Evolutionary conservation across 1,139 yeast species (phyloP), one percentile per base, ranked within the genome.

Genomic region (Sugiyamaella neomexicana): DNA sequence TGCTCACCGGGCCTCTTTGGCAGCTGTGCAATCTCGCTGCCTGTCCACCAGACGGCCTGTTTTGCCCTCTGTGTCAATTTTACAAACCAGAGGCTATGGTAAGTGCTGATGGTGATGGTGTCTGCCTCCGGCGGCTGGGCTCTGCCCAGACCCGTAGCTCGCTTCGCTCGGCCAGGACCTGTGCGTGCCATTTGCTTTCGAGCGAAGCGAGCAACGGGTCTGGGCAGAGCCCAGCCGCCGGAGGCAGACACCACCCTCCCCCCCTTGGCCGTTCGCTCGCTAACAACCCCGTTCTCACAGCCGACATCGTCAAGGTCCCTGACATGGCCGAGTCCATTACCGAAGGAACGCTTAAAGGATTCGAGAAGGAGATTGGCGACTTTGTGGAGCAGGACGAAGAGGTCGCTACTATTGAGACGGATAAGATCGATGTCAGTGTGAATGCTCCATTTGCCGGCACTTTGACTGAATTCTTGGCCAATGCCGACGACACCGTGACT

Each of bases 321-420:
- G 96, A 89, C 63, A 90, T 93, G 97, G 99, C 99, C 50, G 99
- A 93, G 75, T 91, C 98, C 53, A 86, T 93, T 69, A 89, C 97
- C 50, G 99, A 93, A 74, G 99, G 99, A 72, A 89, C 98, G 50
- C 80, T 93, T 64, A 78, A 89, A 60, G 85, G 89, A 54, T 90
- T 82, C 74, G 80, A 82, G 64, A 75, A 75, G 66, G 76, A 82
- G 63, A 89, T 90, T 58, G 99, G 99, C 62, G 98, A 93, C 62
- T 90, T 75, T 67, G 95, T 95, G 55, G 82, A 80, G 56, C 83
- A 78, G 64, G 99, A 93, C 72, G 99, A 93, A 75, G 84, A 89
- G 63, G 79, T 93, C 65, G 99, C 99, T 58, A 91, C 98, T 63
- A 91, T 93, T 65, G 99, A 93, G 77, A 93, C 99, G 54, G 99